Conservation (phyloP, 805 yeast genomes). For the Metschnikowia corniflorae region DNA sequence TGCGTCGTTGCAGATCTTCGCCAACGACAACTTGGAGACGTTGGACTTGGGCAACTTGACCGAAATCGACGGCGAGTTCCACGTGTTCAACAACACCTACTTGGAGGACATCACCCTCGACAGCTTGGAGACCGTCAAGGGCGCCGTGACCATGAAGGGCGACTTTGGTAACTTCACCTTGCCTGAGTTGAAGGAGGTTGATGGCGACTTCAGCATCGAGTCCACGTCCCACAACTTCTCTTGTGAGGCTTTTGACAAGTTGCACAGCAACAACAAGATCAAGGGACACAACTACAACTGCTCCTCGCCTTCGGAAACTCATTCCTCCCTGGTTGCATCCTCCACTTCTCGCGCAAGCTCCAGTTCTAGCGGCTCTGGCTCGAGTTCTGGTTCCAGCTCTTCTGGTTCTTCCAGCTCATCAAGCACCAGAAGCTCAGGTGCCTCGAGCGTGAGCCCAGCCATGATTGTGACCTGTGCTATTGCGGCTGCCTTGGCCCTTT, state of each 20-base stretch:
- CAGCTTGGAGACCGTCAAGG: slow-evolving; percentile 32
- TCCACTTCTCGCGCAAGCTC: slow-evolving; percentile 16
- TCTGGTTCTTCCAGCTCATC: slow-evolving; percentile 10
- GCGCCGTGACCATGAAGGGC: slow-evolving; percentile 40
- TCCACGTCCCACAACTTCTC: slow-evolving; percentile 37
- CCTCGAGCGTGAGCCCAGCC: slow-evolving; percentile 15
- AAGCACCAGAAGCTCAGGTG: slow-evolving; percentile 22
- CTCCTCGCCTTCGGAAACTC: slow-evolving; percentile 29
- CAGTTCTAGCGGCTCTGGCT: slow-evolving; percentile 19
- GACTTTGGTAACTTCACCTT: slow-evolving; percentile 37
- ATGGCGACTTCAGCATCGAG: slow-evolving; percentile 38
- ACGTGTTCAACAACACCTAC: slow-evolving; percentile 39
- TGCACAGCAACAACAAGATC: slow-evolving; percentile 29
- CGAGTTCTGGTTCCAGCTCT: slow-evolving; percentile 5
- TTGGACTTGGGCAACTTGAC: slow-evolving; percentile 28
- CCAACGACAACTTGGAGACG: slow-evolving; percentile 39
- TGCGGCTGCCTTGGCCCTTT: slow-evolving; percentile 27
- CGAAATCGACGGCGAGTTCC: slow-evolving; percentile 40
- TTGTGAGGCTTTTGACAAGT: slow-evolving; percentile 34
- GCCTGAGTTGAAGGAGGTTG: slow-evolving; percentile 35
- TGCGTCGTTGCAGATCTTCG: slow-evolving; percentile 38
- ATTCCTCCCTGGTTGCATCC: slow-evolving; percentile 15
- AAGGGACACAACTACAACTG: slow-evolving; percentile 45
- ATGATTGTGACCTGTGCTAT: slow-evolving; percentile 23
- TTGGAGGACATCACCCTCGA: slow-evolving; percentile 31